phyloP scores from a whole-genome alignment of 2,329 filamentous ascomycete species.

The Bipolaris cookei region DNA sequence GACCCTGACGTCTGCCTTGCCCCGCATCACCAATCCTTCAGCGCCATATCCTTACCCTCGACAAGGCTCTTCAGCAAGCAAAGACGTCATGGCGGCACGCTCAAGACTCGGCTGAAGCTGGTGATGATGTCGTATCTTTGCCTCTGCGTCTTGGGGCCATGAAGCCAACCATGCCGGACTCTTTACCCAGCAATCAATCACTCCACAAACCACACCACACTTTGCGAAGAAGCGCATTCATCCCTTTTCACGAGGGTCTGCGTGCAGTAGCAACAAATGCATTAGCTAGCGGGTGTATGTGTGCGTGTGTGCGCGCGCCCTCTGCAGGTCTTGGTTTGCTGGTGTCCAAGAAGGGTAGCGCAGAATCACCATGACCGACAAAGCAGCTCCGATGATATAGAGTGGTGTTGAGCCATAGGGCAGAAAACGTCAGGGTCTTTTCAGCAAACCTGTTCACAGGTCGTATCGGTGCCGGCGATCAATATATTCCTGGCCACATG shows the following conservation, averaged over 20 bases:
- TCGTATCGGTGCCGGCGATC: slow-evolving; percentile 17
- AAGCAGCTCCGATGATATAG: not conserved
- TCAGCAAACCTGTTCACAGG: slow-evolving; percentile 8
- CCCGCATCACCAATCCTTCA: slow-evolving; percentile 12
- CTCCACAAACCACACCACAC: too few relatives aligned
- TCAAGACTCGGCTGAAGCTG: slow-evolving; percentile 4
- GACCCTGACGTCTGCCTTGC: slow-evolving; percentile 19
- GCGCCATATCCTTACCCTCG: slow-evolving; percentile 1
- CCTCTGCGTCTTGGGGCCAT: not conserved
- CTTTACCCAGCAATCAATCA: too few relatives aligned
- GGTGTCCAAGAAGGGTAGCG: not conserved
- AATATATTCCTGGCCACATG: slow-evolving; percentile 26
- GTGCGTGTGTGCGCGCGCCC: not conserved
- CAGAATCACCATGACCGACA: not conserved
- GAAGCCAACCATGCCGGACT: not conserved
- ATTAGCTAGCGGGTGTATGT: not conserved
- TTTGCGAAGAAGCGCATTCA: too few relatives aligned
- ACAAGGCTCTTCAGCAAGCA: not conserved
- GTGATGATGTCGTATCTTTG: slow-evolving; percentile 11
- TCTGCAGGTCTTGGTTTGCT: not conserved
- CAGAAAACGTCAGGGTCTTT: slow-evolving; percentile 11
- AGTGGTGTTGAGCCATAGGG: slow-evolving; percentile 4
- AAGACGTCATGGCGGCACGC: slow-evolving; percentile 9
- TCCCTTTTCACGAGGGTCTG: not conserved
- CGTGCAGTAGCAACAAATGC: not conserved